Evolutionary conservation across 2,329 filamentous ascomycete species (phyloP), one percentile per base, ranked within the genome.

Genomic region (Trichoderma sp.): DNA sequence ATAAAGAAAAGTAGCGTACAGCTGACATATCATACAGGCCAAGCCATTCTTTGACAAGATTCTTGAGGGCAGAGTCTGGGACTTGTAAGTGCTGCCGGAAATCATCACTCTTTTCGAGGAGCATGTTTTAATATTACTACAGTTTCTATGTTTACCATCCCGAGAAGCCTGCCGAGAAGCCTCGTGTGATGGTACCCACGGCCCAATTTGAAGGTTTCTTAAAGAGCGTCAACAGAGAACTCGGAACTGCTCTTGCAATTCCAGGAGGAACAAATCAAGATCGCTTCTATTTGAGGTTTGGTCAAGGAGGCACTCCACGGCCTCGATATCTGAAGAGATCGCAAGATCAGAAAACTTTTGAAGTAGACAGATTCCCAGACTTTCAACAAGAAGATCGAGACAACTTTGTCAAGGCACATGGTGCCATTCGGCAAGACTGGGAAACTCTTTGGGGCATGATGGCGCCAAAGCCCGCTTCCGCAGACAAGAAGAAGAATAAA

Each of bases 81-180:
- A 95, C 71, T 81, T 97, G 92, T 96, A 51, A n/a, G 69, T 21
- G 24, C 26, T 30, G 28, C 26, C n/a, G 10, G 16, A 13, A n/a
- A 1, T 26, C 30, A 4, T 14, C 5, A 6, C 16, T 6, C 8
- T 14, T 21, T n/a, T n/a, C 26, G 56, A 39, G 30, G 34, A 13
- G 13, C 14, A 34, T 6, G 8, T 21, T 21, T 30, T 59, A 6
- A 46, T 4, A 39, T 21, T 10, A 18, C 56, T 2, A 8, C 59
- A 92, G 90, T 66, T 93, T 90, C 78, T 94, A 91, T 76, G 75
- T 93, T 43, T 83, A 89, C 75, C 81, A 86, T 59, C 85, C 87
- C 0, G 71, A 75, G 18, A 77, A 81, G 3, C 72, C 81, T 8
- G 79, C 81, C 16, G 77, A 81, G 34, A 84, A 84, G 61, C 87